Evolutionary conservation across 2,329 filamentous ascomycete genomes (phyloP).

Genomic region (Fusarium sp.): DNA sequence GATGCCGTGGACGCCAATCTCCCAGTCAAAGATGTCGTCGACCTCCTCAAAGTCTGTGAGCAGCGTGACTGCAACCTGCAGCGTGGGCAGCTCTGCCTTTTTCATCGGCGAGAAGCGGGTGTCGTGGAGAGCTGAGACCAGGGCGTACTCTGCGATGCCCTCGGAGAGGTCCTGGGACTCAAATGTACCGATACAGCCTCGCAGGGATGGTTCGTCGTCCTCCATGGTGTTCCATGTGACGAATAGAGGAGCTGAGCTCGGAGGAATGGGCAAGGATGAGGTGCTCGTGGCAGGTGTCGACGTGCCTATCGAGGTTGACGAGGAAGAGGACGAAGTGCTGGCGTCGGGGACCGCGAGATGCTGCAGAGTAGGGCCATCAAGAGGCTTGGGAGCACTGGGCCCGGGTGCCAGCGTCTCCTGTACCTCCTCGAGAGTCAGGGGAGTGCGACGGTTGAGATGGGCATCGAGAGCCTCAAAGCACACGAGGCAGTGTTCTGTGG

Average conservation of each 20-base stretch:
- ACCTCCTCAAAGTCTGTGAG: conserved; percentile 88
- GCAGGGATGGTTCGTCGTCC: conserved; percentile 70
- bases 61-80: conserved; percentile 82
- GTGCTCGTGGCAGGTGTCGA: conserved; percentile 64
- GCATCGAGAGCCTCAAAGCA: conserved; percentile 92
- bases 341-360: conserved; percentile 56
- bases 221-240: conserved; percentile 91
- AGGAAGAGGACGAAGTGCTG: conserved; percentile 54
- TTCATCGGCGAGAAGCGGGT: conserved; percentile 73
- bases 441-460: conserved; percentile 78
- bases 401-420: conserved; percentile 74
- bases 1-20: conserved; percentile 87
- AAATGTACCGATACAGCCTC: conserved; percentile 98
- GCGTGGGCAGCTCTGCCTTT: conserved; percentile 67
- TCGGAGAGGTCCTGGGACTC: conserved; percentile 80
- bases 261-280: conserved; percentile 56
- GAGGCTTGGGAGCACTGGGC: conserved; percentile 39
- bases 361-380: conserved; percentile 61
- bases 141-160: conserved; percentile 84
- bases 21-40: conserved; percentile 85
- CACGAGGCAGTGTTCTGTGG: conserved; percentile 87
- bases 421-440: conserved; percentile 78
- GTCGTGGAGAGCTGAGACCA: conserved; percentile 82
- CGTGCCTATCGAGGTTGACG: conserved; percentile 61
- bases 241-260: conserved; percentile 81